Base-by-base conservation (phyloP, 2,329 filamentous ascomycete species). In the Colletotrichum musae region DNA sequence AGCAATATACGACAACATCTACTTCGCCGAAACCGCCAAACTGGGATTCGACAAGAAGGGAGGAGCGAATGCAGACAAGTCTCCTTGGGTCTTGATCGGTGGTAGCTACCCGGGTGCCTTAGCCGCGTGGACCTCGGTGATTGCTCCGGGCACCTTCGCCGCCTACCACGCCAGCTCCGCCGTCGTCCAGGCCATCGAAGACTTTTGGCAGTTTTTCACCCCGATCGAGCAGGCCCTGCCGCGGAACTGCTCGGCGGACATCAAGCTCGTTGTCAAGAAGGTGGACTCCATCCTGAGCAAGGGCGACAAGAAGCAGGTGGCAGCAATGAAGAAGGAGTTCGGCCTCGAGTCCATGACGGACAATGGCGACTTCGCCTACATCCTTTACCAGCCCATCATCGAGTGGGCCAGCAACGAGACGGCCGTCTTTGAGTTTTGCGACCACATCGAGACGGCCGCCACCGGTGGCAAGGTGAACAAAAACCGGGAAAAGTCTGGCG, bases 31-130 rank as follows among this genome's bases (percentile, higher is more conserved):
- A 16, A 58, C 77, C 36, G 83, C 80, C 5, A 70, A 78, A 21
- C 75, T 86, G 18, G 77, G 80, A 0, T 85, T 85, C 59, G 82
- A 82, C 52, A 54, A 57, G 18, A 50, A 47, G 7, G 36, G 32
- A 6, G 60, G 52, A 10, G 67, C 66, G 36, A 70, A 83, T 47
- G 81, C 83, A 9, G 75, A 79, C 16, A 78, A 81, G 28, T 83
- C 84, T 15, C 85, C 86, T 0, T 88, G 86, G 86, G 80, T 88
- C n/a, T 76, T 86, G 39, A 77, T 83, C 24, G 86, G 86, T 7
- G 86, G 84, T 7, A 86, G 84, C 3, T 88, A 88, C 70, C 82
- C 82, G 39, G 86, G 86, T 43, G 85, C 84, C 7, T 77, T 87
- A 6, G 75, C 85, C 3, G 84, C 84, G 7, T 86, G 85, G 84